These are phyloP conservation scores for Eutypella sp. DNA, from an alignment of 2,329 filamentous ascomycete genomes.

Conservation along the genomic window DNA sequence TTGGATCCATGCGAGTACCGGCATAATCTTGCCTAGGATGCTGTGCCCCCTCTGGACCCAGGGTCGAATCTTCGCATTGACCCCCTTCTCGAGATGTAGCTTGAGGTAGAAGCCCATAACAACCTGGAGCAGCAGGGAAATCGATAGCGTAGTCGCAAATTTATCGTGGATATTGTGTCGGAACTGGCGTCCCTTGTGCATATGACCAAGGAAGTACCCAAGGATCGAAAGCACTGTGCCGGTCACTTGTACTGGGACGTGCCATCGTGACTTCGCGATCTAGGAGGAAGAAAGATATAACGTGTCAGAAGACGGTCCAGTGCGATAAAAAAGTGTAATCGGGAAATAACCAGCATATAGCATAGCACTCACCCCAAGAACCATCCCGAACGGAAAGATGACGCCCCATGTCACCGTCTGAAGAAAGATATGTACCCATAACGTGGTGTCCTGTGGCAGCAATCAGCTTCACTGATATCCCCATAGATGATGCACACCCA, in stretches of 20 bases:
- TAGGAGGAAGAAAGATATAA: conserved; percentile 33
- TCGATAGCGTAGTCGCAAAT: conserved; percentile 76
- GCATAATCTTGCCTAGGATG: conserved; percentile 80
- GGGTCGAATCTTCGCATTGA: conserved; percentile 72
- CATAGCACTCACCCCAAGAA: conserved; percentile 66
- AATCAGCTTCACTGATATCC: conserved; percentile 28
- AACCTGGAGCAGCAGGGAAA: conserved; percentile 72
- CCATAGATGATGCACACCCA: not conserved
- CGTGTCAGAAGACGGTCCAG: not conserved
- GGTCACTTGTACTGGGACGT: conserved; percentile 79
- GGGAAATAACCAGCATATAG: too few relatives aligned
- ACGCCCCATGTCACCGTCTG: conserved; percentile 86
- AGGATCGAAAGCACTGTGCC: conserved; percentile 71
- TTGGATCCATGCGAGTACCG: conserved; percentile 82
- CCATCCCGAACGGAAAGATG: conserved; percentile 92
- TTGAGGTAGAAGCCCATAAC: conserved; percentile 81
- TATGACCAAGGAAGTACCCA: conserved; percentile 87
- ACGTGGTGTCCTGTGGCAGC: conserved; percentile 60
- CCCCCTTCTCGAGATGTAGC: conserved; percentile 79
- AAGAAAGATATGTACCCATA: conserved; percentile 92
- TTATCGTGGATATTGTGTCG: conserved; percentile 71
- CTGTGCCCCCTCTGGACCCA: conserved; percentile 70
- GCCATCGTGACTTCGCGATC: conserved; percentile 88
- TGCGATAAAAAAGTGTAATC: too few relatives aligned
- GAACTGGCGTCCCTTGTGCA: conserved; percentile 86